Base-by-base conservation (phyloP, 2,329 filamentous ascomycete species). In the Fusarium armeniacum region DNA sequence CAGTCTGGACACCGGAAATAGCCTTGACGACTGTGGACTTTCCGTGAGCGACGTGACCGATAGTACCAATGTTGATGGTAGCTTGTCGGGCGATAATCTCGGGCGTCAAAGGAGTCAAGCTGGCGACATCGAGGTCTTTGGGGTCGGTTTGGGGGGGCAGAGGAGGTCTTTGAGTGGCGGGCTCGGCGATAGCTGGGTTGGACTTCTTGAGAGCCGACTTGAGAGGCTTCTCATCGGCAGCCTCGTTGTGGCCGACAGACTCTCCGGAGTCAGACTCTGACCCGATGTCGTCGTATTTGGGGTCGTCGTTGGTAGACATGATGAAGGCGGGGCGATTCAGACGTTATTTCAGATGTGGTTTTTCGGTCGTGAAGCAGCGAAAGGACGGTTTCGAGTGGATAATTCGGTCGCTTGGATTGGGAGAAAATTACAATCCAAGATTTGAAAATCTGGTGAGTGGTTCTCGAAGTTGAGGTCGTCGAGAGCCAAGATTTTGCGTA, bases 11-110 rank as follows among this genome's bases (percentile, higher is more conserved):
- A 69, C 96, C 96, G 3, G 96, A 98, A 77, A 99, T 98, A 76
- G 96, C 96, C 87, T 99, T 99, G 76, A 99, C 96, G 52, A 99
- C 96, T 24, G 96, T 99, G 67, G 93, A 97, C 83, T 98, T 98
- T 80, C 95, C 95, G 91, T 98, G 95, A 78, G 96, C 96, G 86
- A 98, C 95, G 82, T 98, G 96, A 59, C 95, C 95, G 81, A 99
- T 98, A 67, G 96, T 98, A 72, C 95, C 96, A 76, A 98, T 98
- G 84, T 98, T 98, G 86, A 98, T 98, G 59, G 96, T 99, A 58
- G 96, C 96, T 87, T 99, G 96, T 77, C 96, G 89, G 67, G 94
- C 93, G 78, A 99, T 99, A 79, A 99, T 98, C 81, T 98, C 95
- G 73, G 94, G 94, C 18, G 95, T 97, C 75, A 98, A 85, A 61